Conservation (phyloP, 768 basidiomycete species). For the Austroboletus eburneus region DNA sequence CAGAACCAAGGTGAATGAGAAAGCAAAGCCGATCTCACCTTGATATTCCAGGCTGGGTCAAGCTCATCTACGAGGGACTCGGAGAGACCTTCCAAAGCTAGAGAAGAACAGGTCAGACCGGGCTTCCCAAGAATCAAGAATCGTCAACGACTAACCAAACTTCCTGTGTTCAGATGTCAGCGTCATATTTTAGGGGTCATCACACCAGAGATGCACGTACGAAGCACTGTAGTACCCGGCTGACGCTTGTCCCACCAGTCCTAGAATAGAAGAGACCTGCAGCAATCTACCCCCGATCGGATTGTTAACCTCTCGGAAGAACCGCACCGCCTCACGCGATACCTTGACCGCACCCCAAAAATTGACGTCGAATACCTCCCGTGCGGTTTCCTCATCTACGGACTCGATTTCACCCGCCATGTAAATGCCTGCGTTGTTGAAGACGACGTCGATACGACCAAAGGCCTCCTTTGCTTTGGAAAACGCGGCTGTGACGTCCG, state of each 20-base stretch:
- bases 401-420: constrained; percentile 34
- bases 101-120: not conserved
- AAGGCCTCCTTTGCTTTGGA: constrained; percentile 22
- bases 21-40: constrained; percentile 1
- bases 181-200: too few species aligned
- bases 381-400: constrained; percentile 26
- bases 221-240: constrained; percentile 25
- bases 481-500: constrained; percentile 28
- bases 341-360: too few species aligned
- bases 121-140: not conserved
- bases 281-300: constrained; percentile 38
- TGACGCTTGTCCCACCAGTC: constrained; percentile 17
- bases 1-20: not conserved
- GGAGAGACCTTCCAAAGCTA: constrained; percentile 16
- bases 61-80: constrained; percentile 10
- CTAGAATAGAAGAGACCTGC: constrained; percentile 34
- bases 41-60: constrained; percentile 18
- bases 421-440: constrained; percentile 33
- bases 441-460: constrained; percentile 37
- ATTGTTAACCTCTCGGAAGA: constrained; percentile 37
- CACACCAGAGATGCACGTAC: constrained; percentile 14
- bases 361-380: constrained; percentile 33
- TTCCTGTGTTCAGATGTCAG: constrained; percentile 6
- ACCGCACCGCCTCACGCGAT: constrained; percentile 25
- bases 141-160: constrained; percentile 7